Evolutionary conservation across 768 basidiomycete genomes (phyloP).

Genomic region (Sporobolomyces roseus): DNA sequence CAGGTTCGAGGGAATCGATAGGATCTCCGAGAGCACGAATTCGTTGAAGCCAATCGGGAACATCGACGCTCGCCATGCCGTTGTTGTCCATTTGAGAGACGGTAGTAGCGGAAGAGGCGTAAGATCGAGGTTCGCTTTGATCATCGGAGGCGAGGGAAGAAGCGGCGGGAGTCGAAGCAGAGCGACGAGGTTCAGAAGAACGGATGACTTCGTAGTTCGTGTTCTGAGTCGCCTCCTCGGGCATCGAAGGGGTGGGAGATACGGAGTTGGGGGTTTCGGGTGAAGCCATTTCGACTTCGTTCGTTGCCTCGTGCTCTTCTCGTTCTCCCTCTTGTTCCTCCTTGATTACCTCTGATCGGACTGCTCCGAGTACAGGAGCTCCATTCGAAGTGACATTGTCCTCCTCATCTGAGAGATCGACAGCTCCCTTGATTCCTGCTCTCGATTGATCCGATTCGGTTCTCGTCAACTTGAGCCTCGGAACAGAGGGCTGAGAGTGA

Average conservation of each 20-base stretch:
- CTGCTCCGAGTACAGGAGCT: neutral
- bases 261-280: neutral
- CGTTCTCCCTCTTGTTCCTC: neutral
- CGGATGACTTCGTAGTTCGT: neutral
- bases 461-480: slow-evolving; percentile 25
- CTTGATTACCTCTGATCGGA: neutral
- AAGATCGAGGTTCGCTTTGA: slow-evolving; percentile 6
- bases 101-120: slow-evolving; percentile 1
- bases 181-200: neutral
- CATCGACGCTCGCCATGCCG: slow-evolving; percentile 2
- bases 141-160: slow-evolving; percentile 7
- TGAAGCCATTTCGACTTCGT: neutral
- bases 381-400: neutral
- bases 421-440: slow-evolving; percentile 17
- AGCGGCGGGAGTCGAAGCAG: slow-evolving; percentile 2
- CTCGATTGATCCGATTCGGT: slow-evolving; percentile 31
- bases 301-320: neutral
- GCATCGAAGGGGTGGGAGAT: too few species aligned
- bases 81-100: slow-evolving; percentile 3
- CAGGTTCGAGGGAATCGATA: slow-evolving; percentile 12
- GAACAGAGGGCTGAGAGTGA: neutral
- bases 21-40: slow-evolving; percentile 37
- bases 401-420: slow-evolving; percentile 24
- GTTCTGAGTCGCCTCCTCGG: neutral
- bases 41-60: slow-evolving; percentile 33